These are phyloP conservation scores for Termitomyces heimii DNA, from an alignment of 768 basidiomycete species.

Conservation along the genomic window DNA sequence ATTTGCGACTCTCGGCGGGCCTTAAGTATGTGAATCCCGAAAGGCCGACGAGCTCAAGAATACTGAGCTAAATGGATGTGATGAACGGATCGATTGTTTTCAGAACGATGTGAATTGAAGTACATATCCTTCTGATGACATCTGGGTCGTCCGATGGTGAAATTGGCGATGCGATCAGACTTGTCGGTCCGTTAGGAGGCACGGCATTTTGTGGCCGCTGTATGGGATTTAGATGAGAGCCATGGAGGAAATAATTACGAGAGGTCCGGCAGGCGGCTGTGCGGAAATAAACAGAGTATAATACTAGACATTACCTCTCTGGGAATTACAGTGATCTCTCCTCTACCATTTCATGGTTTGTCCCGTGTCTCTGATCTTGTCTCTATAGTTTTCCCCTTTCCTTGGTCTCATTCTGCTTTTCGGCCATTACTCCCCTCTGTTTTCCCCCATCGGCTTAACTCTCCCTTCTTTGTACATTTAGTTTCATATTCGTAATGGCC, in stretches of 20 bases:
- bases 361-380: conserved; percentile 15
- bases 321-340: conserved; percentile 5
- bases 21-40: background rate
- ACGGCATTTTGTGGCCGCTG: conserved; percentile 20
- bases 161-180: background rate
- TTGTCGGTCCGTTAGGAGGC: conserved; percentile 10
- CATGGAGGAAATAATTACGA: background rate
- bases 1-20: background rate
- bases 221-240: background rate
- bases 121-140: background rate
- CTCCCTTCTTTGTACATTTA: conserved; percentile 24
- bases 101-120: background rate
- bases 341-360: conserved; percentile 21
- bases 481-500: conserved; percentile 38
- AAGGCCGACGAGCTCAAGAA: background rate
- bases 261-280: conserved; percentile 2
- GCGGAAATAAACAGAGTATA: conserved; percentile 10
- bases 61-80: background rate
- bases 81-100: background rate
- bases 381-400: conserved; percentile 17
- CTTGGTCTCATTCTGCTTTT: conserved; percentile 16
- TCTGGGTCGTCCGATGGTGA: background rate
- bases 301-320: conserved; percentile 14
- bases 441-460: conserved; percentile 14
- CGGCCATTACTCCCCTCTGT: conserved; percentile 25